A percentile compares a stretch with the other conserved stretches of the same genome.
Evolutionary conservation across 805 yeast genomes (phyloP).

Genomic region (Candida vaughaniae): DNA sequence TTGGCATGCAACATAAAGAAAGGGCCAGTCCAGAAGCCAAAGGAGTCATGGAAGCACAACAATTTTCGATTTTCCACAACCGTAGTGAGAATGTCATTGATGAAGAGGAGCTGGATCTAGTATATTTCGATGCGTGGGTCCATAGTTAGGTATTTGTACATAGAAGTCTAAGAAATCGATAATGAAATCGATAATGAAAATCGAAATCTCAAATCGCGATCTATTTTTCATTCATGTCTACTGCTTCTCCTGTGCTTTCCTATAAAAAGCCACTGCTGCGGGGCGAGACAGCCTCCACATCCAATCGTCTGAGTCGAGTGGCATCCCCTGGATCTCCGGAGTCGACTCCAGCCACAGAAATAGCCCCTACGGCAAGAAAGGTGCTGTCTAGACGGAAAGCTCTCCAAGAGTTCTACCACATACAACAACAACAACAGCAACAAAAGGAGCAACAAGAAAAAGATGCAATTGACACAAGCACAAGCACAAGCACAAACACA

Average conservation of each 20-base stretch:
- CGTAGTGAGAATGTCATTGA: slow-evolving; percentile 14
- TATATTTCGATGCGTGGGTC: slow-evolving; percentile 16
- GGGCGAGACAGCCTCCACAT: too few relatives aligned
- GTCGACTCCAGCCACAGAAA: slow-evolving; percentile 3
- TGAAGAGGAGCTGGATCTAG: slow-evolving; percentile 17
- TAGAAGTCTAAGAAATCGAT: too few relatives aligned
- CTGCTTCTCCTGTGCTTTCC: slow-evolving; percentile 27
- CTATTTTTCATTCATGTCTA: too few relatives aligned
- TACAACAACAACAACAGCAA: slow-evolving; percentile 19
- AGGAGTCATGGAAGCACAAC: slow-evolving; percentile 5
- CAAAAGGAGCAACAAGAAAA: slow-evolving; percentile 13
- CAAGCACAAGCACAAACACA: not conserved
- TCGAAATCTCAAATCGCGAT: too few relatives aligned
- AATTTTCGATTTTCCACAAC: slow-evolving; percentile 15
- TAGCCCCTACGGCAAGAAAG: slow-evolving; percentile 22
- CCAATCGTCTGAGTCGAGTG: too few relatives aligned
- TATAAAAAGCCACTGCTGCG: slow-evolving; percentile 24
- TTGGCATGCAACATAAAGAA: slow-evolving; percentile 26
- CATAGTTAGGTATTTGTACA: too few relatives aligned
- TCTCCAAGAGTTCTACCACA: slow-evolving; percentile 40
- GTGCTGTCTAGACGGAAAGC: slow-evolving; percentile 41
- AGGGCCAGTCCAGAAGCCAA: slow-evolving; percentile 1
- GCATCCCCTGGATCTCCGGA: too few relatives aligned
- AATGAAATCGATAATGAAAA: too few relatives aligned
- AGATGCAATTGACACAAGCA: not conserved